A percentile compares a stretch with the other conserved stretches of the same genome.
Conservation (phyloP, 2,329 filamentous ascomycete species). For the Pseudocercospora eumusae region DNA sequence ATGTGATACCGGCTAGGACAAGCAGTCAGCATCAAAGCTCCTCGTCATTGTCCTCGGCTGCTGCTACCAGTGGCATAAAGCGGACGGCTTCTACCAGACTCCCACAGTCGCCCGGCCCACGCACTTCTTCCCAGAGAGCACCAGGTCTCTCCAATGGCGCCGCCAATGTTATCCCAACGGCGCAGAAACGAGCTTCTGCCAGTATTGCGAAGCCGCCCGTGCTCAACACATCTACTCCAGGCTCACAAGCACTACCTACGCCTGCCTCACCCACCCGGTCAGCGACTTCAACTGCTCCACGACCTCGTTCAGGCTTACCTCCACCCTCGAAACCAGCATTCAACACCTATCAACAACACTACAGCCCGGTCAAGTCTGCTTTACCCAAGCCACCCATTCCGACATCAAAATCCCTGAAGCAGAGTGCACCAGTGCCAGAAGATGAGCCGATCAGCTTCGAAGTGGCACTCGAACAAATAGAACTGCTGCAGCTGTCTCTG, state of each 20-base stretch:
- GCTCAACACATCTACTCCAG: slow-evolving; percentile 21
- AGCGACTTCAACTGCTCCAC: slow-evolving; percentile 20
- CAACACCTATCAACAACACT: slow-evolving; percentile 66
- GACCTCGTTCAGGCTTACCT: slow-evolving; percentile 37
- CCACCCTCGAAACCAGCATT: slow-evolving; percentile 55
- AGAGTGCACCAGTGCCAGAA: slow-evolving; percentile 41
- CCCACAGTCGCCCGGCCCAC: slow-evolving; percentile 28
- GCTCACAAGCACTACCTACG: slow-evolving; percentile 20
- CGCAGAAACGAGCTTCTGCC: slow-evolving; percentile 32
- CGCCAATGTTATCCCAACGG: slow-evolving; percentile 12
- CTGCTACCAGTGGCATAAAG: slow-evolving; percentile 20
- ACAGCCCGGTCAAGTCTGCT: slow-evolving; percentile 62
- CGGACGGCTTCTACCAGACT: slow-evolving; percentile 32
- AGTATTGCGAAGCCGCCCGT: slow-evolving; percentile 24
- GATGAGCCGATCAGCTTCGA: slow-evolving; percentile 41
- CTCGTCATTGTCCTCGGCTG: neutral
- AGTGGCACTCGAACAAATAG: slow-evolving; percentile 53
- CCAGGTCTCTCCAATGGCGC: neutral
- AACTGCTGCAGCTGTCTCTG: slow-evolving; percentile 66
- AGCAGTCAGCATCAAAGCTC: slow-evolving; percentile 16
- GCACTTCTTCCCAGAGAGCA: slow-evolving; percentile 13
- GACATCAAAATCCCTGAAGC: slow-evolving; percentile 60
- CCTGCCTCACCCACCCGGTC: slow-evolving; percentile 25
- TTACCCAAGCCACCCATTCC: slow-evolving; percentile 62
- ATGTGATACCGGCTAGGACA: slow-evolving; percentile 9